Conservation (phyloP, 2,329 filamentous ascomycete species). For the Talaromyces pinophilus region DNA sequence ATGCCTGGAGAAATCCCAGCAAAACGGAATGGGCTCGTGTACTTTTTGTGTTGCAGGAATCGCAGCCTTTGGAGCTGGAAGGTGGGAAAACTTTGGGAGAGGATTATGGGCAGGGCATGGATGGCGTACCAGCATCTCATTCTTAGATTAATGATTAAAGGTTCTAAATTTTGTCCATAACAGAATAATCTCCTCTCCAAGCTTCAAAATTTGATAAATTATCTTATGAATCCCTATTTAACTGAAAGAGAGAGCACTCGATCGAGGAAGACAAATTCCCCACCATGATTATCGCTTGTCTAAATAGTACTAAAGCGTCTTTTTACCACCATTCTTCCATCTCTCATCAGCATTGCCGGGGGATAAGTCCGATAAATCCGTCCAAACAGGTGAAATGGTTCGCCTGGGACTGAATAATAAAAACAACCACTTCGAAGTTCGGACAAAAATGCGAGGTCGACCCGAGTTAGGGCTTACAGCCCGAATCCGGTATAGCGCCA, state of each 20-base stretch:
- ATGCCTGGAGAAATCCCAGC: slow-evolving; percentile 56
- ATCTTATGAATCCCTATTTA: neutral
- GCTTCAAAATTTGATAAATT: neutral
- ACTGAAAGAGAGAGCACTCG: neutral
- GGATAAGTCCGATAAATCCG: neutral
- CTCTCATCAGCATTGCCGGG: neutral
- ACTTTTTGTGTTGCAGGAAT: slow-evolving; percentile 33
- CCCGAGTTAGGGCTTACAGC: neutral
- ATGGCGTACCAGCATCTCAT: slow-evolving; percentile 18
- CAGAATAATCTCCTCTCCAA: neutral
- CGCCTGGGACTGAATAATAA: no score
- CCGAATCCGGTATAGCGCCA: neutral
- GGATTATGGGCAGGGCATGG: slow-evolving; percentile 28
- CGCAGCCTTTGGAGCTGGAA: slow-evolving; percentile 26
- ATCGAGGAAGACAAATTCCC: neutral
- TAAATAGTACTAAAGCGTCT: neutral
- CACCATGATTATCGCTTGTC: neutral
- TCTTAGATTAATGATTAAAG: slow-evolving; percentile 4
- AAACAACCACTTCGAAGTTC: neutral
- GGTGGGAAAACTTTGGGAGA: slow-evolving; percentile 26
- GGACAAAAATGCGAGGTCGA: neutral
- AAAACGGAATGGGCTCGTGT: slow-evolving; percentile 52
- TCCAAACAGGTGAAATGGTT: neutral
- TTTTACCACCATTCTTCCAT: neutral
- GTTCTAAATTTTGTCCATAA: neutral